A percentile compares a stretch with the other conserved stretches of the same genome.
Evolutionary conservation across 2,329 filamentous ascomycete genomes (phyloP).

Genomic region (Colletotrichum abscissum): DNA sequence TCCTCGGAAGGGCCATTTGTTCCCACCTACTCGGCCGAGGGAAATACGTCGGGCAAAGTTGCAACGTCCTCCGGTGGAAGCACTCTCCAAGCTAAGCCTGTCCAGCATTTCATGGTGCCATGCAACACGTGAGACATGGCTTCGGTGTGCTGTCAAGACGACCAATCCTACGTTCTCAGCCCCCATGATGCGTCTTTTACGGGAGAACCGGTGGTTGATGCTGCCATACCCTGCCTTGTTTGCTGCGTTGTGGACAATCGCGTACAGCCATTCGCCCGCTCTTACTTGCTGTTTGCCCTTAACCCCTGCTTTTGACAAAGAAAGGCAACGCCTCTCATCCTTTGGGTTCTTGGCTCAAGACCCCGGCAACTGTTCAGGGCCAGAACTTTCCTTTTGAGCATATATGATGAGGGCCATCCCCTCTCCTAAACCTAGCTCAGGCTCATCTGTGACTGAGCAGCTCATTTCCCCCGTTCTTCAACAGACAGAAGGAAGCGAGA

Average conservation of each 20-base stretch:
- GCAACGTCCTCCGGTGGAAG: not conserved
- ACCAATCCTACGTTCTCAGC: constrained; percentile 10
- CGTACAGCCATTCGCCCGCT: constrained; percentile 11
- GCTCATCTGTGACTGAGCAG: not conserved
- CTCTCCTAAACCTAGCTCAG: not conserved
- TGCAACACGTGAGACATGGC: constrained; percentile 21
- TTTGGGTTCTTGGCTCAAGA: not conserved
- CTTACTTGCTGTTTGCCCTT: not conserved
- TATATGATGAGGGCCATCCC: not conserved
- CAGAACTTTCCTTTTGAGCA: not conserved
- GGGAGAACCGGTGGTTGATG: not conserved
- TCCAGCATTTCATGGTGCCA: constrained; percentile 16
- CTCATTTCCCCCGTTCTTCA: constrained; percentile 14
- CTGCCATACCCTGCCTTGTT: not conserved
- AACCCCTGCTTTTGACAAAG: not conserved
- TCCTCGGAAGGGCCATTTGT: not conserved
- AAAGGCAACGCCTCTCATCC: not conserved
- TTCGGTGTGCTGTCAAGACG: constrained; percentile 24
- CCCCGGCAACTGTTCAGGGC: no score
- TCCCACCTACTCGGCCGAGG: constrained; percentile 24
- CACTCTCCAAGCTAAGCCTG: constrained; percentile 8
- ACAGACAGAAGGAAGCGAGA: constrained; percentile 13
- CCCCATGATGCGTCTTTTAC: constrained; percentile 4
- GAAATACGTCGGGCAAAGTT: not conserved
- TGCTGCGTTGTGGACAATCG: not conserved